Conservation (phyloP, 345 rosid genomes). For the Gossypium rotundifolium region DNA sequence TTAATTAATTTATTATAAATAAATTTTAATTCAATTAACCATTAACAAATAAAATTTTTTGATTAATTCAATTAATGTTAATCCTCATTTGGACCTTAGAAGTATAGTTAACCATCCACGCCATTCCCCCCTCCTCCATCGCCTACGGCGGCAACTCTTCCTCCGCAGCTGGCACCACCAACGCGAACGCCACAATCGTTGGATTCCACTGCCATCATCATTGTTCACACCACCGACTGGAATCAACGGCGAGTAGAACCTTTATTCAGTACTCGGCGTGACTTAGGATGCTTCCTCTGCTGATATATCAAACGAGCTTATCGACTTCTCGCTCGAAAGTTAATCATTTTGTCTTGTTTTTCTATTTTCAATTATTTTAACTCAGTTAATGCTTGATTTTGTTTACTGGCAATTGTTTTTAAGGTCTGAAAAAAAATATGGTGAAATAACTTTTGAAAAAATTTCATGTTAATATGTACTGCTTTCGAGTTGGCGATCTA, state of each 20-base stretch:
- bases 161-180: slow-evolving; percentile 1
- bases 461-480: too few species aligned
- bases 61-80: too few species aligned
- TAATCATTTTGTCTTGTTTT: slow-evolving; percentile 4
- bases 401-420: neutral
- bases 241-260: slow-evolving; percentile 42
- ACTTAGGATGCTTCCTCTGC: slow-evolving; percentile 43
- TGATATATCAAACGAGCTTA: slow-evolving; percentile 72
- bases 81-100: too few species aligned
- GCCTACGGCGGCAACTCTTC: slow-evolving; percentile 10
- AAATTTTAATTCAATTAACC: too few species aligned
- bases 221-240: slow-evolving; percentile 31
- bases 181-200: slow-evolving; percentile 19
- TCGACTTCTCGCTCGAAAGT: slow-evolving; percentile 88
- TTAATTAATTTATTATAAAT: too few species aligned
- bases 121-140: slow-evolving; percentile 28
- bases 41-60: too few species aligned
- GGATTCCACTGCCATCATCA: slow-evolving; percentile 30
- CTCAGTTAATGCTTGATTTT: neutral
- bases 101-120: slow-evolving; percentile 28
- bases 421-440: neutral
- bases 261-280: slow-evolving; percentile 66
- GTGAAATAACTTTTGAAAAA: neutral
- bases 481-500: neutral
- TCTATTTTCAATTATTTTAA: neutral